Percentiles rank a stretch among this genome's conserved stretches.
phyloP scores from a whole-genome alignment of 78 protist species.

The Acrasis kona region DNA sequence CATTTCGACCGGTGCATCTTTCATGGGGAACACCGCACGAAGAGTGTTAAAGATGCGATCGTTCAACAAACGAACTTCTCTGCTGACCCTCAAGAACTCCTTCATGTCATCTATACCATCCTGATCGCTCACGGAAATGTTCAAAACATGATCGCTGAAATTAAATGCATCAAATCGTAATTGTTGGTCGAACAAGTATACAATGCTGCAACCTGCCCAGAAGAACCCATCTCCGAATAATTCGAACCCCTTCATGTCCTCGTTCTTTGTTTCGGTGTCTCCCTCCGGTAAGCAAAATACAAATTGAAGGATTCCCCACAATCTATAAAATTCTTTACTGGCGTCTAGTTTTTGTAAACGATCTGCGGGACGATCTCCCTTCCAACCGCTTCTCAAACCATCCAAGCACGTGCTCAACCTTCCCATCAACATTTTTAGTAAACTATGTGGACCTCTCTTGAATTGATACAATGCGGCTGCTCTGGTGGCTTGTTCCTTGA shows the following conservation, averaged over 20 bases:
- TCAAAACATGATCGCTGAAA: constrained; percentile 60
- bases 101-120: background rate
- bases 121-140: constrained; percentile 6
- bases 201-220: constrained; percentile 63
- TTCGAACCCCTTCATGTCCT: too few relatives aligned
- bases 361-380: background rate
- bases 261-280: constrained; percentile 7
- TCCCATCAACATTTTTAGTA: background rate
- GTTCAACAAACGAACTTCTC: background rate
- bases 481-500: background rate
- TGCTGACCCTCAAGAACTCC: background rate
- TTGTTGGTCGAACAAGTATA: constrained; percentile 59
- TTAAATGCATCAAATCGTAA: constrained; percentile 46
- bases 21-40: background rate
- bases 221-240: constrained; percentile 71
- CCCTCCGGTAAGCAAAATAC: constrained; percentile 32
- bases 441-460: background rate
- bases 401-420: background rate
- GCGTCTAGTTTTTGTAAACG: constrained; percentile 27
- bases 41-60: background rate
- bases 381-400: background rate
- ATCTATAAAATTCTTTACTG: constrained; percentile 52
- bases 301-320: constrained; percentile 70
- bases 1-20: background rate
- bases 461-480: background rate